phyloP scores from a whole-genome alignment of 2,329 filamentous ascomycete species.

The Pyrenochaeta sp. region DNA sequence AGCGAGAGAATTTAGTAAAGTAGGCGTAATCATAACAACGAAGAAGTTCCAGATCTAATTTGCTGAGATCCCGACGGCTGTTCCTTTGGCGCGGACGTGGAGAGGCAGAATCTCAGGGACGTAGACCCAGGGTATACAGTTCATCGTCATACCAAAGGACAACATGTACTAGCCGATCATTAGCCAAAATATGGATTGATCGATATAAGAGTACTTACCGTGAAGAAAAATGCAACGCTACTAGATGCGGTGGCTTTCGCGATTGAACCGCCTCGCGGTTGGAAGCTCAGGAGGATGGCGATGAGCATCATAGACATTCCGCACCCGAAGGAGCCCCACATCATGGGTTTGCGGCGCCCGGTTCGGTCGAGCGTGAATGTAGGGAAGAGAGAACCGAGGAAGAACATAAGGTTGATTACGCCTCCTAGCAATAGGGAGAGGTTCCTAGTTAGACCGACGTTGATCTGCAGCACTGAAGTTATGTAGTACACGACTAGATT shows the following conservation, averaged over 20 bases:
- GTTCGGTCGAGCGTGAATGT: slow-evolving; percentile 52
- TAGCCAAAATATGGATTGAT: background rate
- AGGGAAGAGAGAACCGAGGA: slow-evolving; percentile 41
- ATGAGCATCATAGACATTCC: slow-evolving; percentile 44
- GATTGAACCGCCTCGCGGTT: slow-evolving; percentile 37
- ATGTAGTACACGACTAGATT: slow-evolving; percentile 56
- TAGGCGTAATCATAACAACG: slow-evolving; percentile 63
- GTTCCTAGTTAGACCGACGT: slow-evolving; percentile 57
- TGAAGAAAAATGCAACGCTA: slow-evolving; percentile 61
- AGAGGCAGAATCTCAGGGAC: slow-evolving; percentile 61
- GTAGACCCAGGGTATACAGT: slow-evolving; percentile 59
- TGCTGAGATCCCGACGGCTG: slow-evolving; percentile 58
- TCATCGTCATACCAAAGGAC: slow-evolving; percentile 34
- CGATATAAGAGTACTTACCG: slow-evolving; percentile 29
- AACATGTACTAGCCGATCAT: slow-evolving; percentile 30
- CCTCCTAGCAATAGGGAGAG: slow-evolving; percentile 59
- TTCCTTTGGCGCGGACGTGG: slow-evolving; percentile 60
- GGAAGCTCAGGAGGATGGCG: slow-evolving; percentile 55
- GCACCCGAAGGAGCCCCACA: slow-evolving; percentile 44
- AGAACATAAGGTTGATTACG: slow-evolving; percentile 46
- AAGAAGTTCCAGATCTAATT: slow-evolving; percentile 63
- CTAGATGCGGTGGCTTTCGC: slow-evolving; percentile 55
- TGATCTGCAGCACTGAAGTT: slow-evolving; percentile 55
- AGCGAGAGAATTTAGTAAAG: slow-evolving; percentile 56
- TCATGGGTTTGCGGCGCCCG: slow-evolving; percentile 42